Conservation (phyloP, 169 alveolate genomes). For the Plasmodium inui region DNA sequence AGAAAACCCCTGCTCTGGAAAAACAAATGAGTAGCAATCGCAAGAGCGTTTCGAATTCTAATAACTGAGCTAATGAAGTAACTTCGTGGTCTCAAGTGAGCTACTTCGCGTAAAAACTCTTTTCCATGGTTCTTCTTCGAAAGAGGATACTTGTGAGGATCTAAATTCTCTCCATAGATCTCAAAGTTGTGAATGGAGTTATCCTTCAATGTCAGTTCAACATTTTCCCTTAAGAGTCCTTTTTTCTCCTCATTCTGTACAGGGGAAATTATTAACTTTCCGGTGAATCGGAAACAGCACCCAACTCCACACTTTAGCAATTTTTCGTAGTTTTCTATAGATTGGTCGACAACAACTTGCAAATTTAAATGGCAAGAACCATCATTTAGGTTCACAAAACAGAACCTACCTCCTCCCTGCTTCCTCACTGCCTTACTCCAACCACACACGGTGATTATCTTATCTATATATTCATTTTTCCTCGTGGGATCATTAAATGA, state of each 20-base stretch:
- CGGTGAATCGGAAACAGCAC: conserved; percentile 89
- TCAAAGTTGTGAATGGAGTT: conserved; percentile 77
- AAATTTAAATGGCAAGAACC: conserved; percentile 94
- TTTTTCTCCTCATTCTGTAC: conserved; percentile 89
- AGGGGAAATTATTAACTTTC: conserved; percentile 93
- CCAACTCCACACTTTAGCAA: conserved; percentile 86
- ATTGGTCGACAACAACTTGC: conserved; percentile 94
- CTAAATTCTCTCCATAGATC: conserved; percentile 89
- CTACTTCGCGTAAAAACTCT: conserved; percentile 95
- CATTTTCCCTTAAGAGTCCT: conserved; percentile 75
- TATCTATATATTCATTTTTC: conserved; percentile 76
- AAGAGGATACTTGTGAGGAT: conserved; percentile 95
- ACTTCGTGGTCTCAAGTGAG: conserved; percentile 98
- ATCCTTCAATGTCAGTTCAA: conserved; percentile 78
- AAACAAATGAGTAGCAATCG: conserved; percentile 96
- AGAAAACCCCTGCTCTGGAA: conserved; percentile 95
- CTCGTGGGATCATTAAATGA: conserved; percentile 24
- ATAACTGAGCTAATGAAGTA: conserved; percentile 95
- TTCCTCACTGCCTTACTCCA: conserved; percentile 96
- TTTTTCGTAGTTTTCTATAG: conserved; percentile 87
- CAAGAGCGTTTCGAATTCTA: conserved; percentile 94
- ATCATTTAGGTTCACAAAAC: conserved; percentile 95
- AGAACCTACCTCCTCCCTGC: conserved; percentile 94
- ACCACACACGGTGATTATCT: conserved; percentile 92
- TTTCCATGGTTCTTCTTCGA: conserved; percentile 94